phyloP scores from a whole-genome alignment of 306 rosid species.

The Inga leiocalycina region DNA sequence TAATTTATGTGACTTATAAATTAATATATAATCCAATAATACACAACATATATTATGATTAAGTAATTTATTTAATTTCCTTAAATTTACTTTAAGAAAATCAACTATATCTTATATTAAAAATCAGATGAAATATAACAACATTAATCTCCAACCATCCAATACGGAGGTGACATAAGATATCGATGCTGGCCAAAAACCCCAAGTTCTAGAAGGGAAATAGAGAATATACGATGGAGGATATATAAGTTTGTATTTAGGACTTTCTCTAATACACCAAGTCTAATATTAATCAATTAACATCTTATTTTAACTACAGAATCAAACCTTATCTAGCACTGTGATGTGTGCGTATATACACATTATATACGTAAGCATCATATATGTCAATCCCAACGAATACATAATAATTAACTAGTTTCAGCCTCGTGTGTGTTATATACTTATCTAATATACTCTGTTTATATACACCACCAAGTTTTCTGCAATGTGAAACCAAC shows the following conservation, averaged over 20 bases:
- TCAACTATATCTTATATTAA: too few relatives aligned
- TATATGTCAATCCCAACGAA: background rate
- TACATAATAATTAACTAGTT: background rate
- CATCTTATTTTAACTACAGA: background rate
- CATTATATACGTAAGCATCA: too few relatives aligned
- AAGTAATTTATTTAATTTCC: too few relatives aligned
- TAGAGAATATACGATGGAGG: background rate
- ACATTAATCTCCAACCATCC: constrained; percentile 20
- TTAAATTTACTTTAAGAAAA: too few relatives aligned
- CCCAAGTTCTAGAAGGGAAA: background rate
- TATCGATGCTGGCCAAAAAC: background rate
- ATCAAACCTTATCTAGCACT: too few relatives aligned
- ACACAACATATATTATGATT: too few relatives aligned
- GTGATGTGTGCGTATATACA: too few relatives aligned
- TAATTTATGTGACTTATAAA: too few relatives aligned
- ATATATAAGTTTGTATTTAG: background rate
- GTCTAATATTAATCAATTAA: background rate
- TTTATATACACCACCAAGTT: too few relatives aligned
- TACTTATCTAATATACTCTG: too few relatives aligned
- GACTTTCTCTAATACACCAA: background rate
- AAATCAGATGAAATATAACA: background rate
- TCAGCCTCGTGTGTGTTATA: background rate
- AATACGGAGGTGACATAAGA: background rate
- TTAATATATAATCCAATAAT: too few relatives aligned
- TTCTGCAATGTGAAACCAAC: background rate